Base-by-base conservation (phyloP, 2,329 filamentous ascomycete genomes). In the Colletotrichum falcatum region DNA sequence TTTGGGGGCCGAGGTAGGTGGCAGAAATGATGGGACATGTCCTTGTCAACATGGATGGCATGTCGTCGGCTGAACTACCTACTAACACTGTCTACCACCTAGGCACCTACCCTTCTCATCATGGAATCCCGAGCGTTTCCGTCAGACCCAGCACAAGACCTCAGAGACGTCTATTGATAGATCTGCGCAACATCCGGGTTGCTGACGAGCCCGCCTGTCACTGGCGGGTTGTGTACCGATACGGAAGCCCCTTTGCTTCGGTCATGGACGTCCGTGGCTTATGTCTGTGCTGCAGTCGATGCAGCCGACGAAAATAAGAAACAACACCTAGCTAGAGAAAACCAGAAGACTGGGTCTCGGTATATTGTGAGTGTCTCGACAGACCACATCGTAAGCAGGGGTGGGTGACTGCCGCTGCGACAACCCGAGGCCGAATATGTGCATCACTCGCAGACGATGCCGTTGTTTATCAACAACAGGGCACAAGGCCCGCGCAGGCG, bases 391-490 rank as follows among this genome's bases (percentile, higher is more conserved):
- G 30, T 20, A 4, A 2, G 1, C 16, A n/a, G 28, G 3, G 18
- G 26, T 20, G 5, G 14, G 18, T 44, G 42, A 23, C 8, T 46
- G 20, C n/a, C 48, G 33, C 8, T 14, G 9, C 16, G 39, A 20
- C 39, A 42, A 28, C 28, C 20, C 18, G 14, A 28, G 23, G 18
- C 26, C 42, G 56, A 18, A 30, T 14, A 11, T 8, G 30, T 42
- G 37, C 56, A 33, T 59, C 26, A 46, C 30, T 30, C 23, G 37
- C 16, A 59, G 16, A 51, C 26, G 6, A 51, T 28, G 14, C 12
- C 37, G 18, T 61, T 61, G 58, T 61, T 61, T 14, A 49, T 61
- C 44, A 61, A 60, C 42, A 60, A 60, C 42, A 60, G n/a, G n/a
- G n/a, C n/a, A 61, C 58, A 37, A 48, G n/a, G 30, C 42, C 18